Percentiles rank a stretch among this genome's conserved stretches.
Evolutionary conservation across 176 grass and related monocot genomes (phyloP).

Genomic region (Zoysia japonica): DNA sequence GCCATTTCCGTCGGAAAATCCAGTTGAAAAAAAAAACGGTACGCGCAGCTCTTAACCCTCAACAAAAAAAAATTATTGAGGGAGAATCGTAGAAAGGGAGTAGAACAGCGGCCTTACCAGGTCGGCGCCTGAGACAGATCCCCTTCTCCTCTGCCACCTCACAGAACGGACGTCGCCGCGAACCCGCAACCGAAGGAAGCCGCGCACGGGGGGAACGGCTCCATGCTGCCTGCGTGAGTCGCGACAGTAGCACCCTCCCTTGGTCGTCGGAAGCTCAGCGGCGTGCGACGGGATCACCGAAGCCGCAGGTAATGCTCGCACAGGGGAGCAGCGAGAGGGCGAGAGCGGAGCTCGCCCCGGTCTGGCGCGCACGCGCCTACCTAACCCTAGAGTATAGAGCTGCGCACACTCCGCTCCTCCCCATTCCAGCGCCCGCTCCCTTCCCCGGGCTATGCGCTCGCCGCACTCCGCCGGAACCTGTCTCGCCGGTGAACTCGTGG

Average conservation of each 20-base stretch:
- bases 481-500: slow-evolving; percentile 17
- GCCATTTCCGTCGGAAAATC: background rate
- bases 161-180: background rate
- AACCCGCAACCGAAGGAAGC: slow-evolving; percentile 4
- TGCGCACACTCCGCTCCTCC: slow-evolving; percentile 7
- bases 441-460: background rate
- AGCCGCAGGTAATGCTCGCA: slow-evolving; percentile 34
- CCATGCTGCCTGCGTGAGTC: background rate
- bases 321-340: background rate
- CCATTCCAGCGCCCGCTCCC: slow-evolving; percentile 24
- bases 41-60: background rate
- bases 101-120: slow-evolving; percentile 33
- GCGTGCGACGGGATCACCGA: background rate
- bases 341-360: background rate
- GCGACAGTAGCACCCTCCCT: slow-evolving; percentile 10
- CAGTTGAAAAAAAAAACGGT: background rate
- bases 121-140: slow-evolving; percentile 33
- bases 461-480: background rate
- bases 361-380: background rate
- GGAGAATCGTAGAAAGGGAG: background rate
- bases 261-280: background rate
- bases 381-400: slow-evolving; percentile 33
- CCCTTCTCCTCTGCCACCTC: slow-evolving; percentile 11
- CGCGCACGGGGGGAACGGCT: background rate
- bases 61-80: background rate